A percentile compares a stretch with the other conserved stretches of the same genome.
These are phyloP conservation scores for Penicillium digitatum DNA, from an alignment of 2,329 filamentous ascomycete species.

Conservation along the genomic window DNA sequence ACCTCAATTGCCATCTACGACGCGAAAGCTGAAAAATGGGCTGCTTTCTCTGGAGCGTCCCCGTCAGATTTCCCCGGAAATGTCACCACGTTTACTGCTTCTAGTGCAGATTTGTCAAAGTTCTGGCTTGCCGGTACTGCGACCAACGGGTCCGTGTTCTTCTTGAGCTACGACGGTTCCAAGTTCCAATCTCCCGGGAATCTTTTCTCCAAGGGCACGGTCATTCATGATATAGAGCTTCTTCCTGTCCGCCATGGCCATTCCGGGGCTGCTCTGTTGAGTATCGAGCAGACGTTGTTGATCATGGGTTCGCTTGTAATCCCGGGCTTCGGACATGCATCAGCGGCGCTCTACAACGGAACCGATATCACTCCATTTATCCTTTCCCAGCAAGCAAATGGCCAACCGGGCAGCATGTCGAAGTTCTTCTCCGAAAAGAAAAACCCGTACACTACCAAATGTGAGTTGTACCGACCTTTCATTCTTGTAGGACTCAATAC, in stretches of 20 bases:
- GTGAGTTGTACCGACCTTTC: conserved; percentile 48
- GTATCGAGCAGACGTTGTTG: conserved; percentile 67
- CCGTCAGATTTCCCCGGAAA: conserved; percentile 64
- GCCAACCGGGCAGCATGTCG: conserved; percentile 68
- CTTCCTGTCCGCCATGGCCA: conserved; percentile 69
- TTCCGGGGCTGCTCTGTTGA: conserved; percentile 59
- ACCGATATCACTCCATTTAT: conserved; percentile 73
- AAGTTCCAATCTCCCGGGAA: conserved; percentile 65
- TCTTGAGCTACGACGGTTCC: conserved; percentile 76
- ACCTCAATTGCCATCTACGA: conserved; percentile 72
- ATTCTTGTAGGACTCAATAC: conserved; percentile 10
- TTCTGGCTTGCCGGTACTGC: conserved; percentile 79
- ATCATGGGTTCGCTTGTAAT: conserved; percentile 79
- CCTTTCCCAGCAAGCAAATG: conserved; percentile 65
- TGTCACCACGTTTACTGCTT: conserved; percentile 70
- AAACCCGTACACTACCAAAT: conserved; percentile 64
- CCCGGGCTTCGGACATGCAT: conserved; percentile 71
- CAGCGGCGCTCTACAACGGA: conserved; percentile 84
- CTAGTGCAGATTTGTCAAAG: conserved; percentile 65
- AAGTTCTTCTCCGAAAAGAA: conserved; percentile 78
- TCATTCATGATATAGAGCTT: conserved; percentile 76
- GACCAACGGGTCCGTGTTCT: conserved; percentile 64
- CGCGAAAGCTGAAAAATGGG: conserved; percentile 62
- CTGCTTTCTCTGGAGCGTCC: conserved; percentile 53
- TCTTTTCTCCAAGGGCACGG: conserved; percentile 61